A percentile compares a stretch with the other conserved stretches of the same genome.
Conservation (phyloP, 192 early-diverging fungal species). For the Lobosporangium transversale region DNA sequence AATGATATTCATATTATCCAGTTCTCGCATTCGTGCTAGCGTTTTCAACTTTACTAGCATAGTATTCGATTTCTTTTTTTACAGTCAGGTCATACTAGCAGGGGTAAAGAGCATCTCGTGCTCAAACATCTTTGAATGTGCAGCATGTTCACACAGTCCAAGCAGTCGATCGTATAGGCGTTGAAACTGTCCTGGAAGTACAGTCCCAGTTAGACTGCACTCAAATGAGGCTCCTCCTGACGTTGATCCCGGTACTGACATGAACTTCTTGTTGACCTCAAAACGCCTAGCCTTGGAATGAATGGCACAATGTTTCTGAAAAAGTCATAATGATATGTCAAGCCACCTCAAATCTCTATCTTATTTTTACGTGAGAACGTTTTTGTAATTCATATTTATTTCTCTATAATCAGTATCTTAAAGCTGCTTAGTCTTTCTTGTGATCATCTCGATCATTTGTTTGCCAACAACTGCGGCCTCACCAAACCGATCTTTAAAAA, state of each 20-base stretch:
- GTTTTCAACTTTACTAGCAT: not conserved
- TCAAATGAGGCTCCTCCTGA: constrained; percentile 48
- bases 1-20: no score
- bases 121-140: constrained; percentile 46
- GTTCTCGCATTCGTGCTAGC: no score
- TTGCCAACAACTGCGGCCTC: constrained; percentile 65
- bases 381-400: no score
- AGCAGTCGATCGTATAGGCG: constrained; percentile 45
- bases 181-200: constrained; percentile 37
- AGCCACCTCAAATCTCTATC: no score
- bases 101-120: constrained; percentile 43
- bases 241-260: constrained; percentile 43
- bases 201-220: constrained; percentile 42
- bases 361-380: no score
- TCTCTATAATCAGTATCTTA: no score
- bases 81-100: constrained; percentile 15
- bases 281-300: no score
- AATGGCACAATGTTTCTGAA: no score
- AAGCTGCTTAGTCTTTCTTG: constrained; percentile 59
- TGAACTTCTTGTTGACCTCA: no score
- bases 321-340: no score
- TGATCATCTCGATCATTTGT: constrained; percentile 67
- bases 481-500: constrained; percentile 77
- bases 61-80: not conserved
- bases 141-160: constrained; percentile 45